These are phyloP conservation scores for Penicillium ucsense DNA, from an alignment of 495 filamentous ascomycete genomes.

Conservation along the genomic window DNA sequence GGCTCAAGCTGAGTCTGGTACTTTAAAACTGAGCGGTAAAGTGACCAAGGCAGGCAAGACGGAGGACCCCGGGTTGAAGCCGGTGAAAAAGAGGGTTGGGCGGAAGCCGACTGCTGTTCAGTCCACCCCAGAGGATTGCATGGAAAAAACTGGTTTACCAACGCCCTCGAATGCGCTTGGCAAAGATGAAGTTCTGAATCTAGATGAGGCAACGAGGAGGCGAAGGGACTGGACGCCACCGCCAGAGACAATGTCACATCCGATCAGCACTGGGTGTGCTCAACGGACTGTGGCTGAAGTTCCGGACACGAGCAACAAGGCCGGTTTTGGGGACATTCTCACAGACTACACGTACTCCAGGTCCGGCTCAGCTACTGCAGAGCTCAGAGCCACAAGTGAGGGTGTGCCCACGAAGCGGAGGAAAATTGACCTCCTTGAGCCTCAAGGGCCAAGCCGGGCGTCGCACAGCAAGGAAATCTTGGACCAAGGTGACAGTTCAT, in stretches of 20 bases:
- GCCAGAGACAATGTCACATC: slow-evolving; percentile 8
- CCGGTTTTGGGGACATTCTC: slow-evolving; percentile 19
- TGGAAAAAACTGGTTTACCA: background rate
- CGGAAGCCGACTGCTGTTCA: slow-evolving; percentile 4
- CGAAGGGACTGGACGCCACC: slow-evolving; percentile 39
- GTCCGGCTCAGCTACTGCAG: slow-evolving; percentile 1
- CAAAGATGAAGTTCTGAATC: slow-evolving; percentile 16
- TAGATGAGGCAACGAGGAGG: slow-evolving; percentile 29
- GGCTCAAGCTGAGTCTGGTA: slow-evolving; percentile 10
- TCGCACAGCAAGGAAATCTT: slow-evolving; percentile 4
- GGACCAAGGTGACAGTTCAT: slow-evolving; percentile 5
- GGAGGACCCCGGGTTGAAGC: slow-evolving; percentile 7
- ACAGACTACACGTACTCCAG: slow-evolving; percentile 28
- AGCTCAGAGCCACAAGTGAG: slow-evolving; percentile 3
- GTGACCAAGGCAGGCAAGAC: slow-evolving; percentile 21
- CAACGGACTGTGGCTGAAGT: background rate
- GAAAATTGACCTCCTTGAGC: slow-evolving; percentile 31
- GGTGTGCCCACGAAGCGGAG: slow-evolving; percentile 32
- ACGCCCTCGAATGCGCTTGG: slow-evolving; percentile 5
- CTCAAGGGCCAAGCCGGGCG: slow-evolving; percentile 8
- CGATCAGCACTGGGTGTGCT: slow-evolving; percentile 6
- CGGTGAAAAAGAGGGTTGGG: slow-evolving; percentile 4
- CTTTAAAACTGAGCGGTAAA: slow-evolving; percentile 28
- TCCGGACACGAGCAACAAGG: background rate
- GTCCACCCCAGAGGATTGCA: background rate